Percentiles rank a stretch among this genome's conserved stretches.
These are phyloP conservation scores for Eucalyptus sp. DNA, from an alignment of 345 rosid species.

Conservation along the genomic window DNA sequence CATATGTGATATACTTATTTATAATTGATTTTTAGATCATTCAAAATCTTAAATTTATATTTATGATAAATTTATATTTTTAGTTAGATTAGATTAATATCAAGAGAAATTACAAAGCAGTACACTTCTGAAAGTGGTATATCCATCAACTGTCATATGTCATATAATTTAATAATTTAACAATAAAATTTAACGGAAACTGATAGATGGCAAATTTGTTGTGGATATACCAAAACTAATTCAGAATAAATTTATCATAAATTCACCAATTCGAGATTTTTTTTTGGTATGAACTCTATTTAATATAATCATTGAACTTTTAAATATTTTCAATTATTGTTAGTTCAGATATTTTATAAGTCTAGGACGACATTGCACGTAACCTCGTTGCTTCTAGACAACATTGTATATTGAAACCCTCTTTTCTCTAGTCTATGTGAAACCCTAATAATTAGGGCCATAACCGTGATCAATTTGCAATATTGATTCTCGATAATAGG, in stretches of 20 bases:
- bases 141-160: rapidly evolving
- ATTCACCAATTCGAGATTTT: rapidly evolving
- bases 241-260: rapidly evolving
- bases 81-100: too few relatives aligned
- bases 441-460: background rate
- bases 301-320: rapidly evolving
- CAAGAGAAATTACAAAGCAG: rapidly evolving
- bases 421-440: background rate
- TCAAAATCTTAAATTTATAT: too few relatives aligned
- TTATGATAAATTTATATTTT: too few relatives aligned
- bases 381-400: rapidly evolving
- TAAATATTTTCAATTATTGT: rapidly evolving
- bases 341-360: background rate
- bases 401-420: rapidly evolving
- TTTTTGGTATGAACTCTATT: rapidly evolving
- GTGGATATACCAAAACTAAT: rapidly evolving
- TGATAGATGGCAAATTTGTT: rapidly evolving
- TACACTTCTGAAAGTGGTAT: background rate
- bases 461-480: rapidly evolving
- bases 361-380: rapidly evolving
- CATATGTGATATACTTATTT: background rate
- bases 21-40: too few relatives aligned
- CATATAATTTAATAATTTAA: rapidly evolving
- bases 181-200: rapidly evolving
- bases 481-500: background rate